phyloP scores from a whole-genome alignment of 768 basidiomycete genomes.

The Scleroderma bovista region DNA sequence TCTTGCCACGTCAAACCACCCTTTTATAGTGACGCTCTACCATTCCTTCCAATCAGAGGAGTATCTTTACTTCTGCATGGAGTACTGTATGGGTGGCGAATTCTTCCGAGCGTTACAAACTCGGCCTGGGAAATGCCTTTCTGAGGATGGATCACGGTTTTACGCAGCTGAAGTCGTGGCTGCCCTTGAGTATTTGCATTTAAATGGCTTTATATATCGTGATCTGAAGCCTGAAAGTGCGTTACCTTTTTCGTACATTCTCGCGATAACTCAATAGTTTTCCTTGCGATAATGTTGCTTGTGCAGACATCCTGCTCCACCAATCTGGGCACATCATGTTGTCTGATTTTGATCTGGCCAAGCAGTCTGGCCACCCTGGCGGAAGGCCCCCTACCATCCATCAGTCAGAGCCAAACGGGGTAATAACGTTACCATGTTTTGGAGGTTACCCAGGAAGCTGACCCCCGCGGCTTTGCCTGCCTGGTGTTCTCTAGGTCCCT shows the following conservation, averaged over 20 bases:
- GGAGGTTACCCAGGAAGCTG: background rate
- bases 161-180: constrained; percentile 99
- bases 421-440: constrained; percentile 33
- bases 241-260: constrained; percentile 27
- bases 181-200: constrained; percentile 95
- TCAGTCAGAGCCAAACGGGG: constrained; percentile 82
- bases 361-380: constrained; percentile 84
- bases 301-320: constrained; percentile 88
- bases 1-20: constrained; percentile 96
- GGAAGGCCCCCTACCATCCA: constrained; percentile 86
- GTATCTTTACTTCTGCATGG: constrained; percentile 98
- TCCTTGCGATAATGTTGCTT: no score
- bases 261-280: no score
- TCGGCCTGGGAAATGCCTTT: constrained; percentile 91
- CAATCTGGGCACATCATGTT: constrained; percentile 99
- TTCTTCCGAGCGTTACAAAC: constrained; percentile 98
- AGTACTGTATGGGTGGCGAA: constrained; percentile 98
- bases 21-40: constrained; percentile 98
- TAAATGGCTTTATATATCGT: constrained; percentile 99
- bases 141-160: constrained; percentile 93
- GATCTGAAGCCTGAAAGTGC: constrained; percentile 99
- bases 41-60: constrained; percentile 99
- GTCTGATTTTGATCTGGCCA: constrained; percentile 98
- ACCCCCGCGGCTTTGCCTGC: constrained; percentile 7
- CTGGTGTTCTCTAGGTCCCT: constrained; percentile 53